These are phyloP conservation scores for Plantago coronopus DNA, from an alignment of 305 asterid species.

Conservation along the genomic window DNA sequence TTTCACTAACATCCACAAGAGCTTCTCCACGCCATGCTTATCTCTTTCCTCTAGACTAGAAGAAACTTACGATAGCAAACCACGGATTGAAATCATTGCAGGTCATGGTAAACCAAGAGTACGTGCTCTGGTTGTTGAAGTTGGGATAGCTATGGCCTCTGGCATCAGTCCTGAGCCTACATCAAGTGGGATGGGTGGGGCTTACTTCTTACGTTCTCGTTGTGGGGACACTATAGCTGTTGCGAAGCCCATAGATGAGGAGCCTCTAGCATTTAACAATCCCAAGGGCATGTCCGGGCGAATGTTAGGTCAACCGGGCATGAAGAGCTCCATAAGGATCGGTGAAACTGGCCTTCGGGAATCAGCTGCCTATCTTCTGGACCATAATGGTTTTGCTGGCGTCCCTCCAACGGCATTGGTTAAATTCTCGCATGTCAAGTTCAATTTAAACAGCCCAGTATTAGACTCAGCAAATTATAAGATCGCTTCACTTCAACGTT, in stretches of 20 bases:
- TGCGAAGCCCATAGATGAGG: constrained; percentile 85
- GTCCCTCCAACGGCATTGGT: constrained; percentile 85
- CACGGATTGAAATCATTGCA: constrained; percentile 62
- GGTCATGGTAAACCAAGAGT: constrained; percentile 61
- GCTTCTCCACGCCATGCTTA: constrained; percentile 78
- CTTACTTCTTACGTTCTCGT: constrained; percentile 55
- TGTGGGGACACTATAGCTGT: constrained; percentile 61
- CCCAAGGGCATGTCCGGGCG: constrained; percentile 81
- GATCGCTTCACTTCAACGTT: constrained; percentile 73
- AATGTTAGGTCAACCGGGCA: constrained; percentile 77
- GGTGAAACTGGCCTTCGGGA: constrained; percentile 85
- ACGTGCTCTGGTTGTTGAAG: constrained; percentile 67
- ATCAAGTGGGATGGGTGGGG: constrained; percentile 81
- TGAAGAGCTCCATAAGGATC: constrained; percentile 67
- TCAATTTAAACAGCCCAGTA: constrained; percentile 41
- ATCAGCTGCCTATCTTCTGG: constrained; percentile 82
- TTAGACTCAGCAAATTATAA: constrained; percentile 36
- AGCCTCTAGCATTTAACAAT: constrained; percentile 77
- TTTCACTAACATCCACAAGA: constrained; percentile 54
- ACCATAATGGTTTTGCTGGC: constrained; percentile 64
- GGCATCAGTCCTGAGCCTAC: constrained; percentile 68
- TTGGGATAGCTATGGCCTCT: constrained; percentile 70
- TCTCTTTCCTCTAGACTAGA: constrained; percentile 38
- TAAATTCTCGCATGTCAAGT: constrained; percentile 50
- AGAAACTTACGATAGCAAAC: constrained; percentile 33